Base-by-base conservation (phyloP, 257 asterid species). In the Solanum ossicruentum region DNA sequence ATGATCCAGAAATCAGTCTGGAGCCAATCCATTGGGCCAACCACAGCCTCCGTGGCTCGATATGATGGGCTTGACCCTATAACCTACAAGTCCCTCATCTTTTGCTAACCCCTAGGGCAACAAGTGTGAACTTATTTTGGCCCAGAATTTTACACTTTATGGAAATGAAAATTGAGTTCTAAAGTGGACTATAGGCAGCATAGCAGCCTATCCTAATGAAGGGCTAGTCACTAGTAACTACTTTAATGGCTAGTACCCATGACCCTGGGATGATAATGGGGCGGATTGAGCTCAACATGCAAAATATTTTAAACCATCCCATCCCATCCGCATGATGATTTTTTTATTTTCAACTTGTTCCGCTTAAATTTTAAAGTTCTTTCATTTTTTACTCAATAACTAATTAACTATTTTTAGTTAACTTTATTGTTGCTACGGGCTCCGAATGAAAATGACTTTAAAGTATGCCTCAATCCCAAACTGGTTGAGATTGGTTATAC, bases 301-400 rank as follows among this genome's bases (percentile, higher is more conserved):
- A 32, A 32, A 2, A 2, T 32, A 2, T 32, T 3, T 32, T 2
- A 32, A 32, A 32, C 0, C 3, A 3, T 0, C 36, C 1, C 3
- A 2, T 0, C 0, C 3, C 3, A 0, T 0, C 36, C 0, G 3
- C 36, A 2, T 32, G 32, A 28, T 28, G 36, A 32, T 32, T 32
- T 32, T 32, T 32, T 32, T 32, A 32, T 32, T 32, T 32, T 32
- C 36, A 32, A 32, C 0, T 0, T 1, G 3, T 3, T 3, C 3
- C 32, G 3, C 32, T 28, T 28, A 28, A 28, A 28, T 28, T 28
- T 28, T 28, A 28, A 28, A 28, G 32, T 28, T 28, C 3, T 28
- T 28, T 28, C 32, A 28, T 2, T 28, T 28, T 28, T 28, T 28
- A 28, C 32, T 28, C 32, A 28, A 28, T 0, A 28, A 28, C 32